Evolutionary conservation across 352 stramenopile species (phyloP).

Genomic region (Aphanomyces euteiches): DNA sequence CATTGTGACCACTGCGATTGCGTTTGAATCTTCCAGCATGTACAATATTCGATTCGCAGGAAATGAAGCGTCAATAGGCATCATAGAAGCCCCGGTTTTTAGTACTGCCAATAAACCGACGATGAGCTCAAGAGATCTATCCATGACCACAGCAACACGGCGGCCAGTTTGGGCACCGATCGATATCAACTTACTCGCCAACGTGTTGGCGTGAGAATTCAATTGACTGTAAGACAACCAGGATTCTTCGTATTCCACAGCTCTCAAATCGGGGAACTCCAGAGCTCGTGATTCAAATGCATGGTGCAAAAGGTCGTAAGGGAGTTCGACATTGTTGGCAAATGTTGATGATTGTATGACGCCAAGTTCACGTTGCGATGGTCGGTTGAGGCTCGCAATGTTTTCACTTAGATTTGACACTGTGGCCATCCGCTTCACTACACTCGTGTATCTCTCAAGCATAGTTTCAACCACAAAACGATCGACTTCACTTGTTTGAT

Average conservation of each 20-base stretch:
- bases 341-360: background rate
- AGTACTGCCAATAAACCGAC: constrained; percentile 87
- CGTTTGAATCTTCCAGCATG: constrained; percentile 45
- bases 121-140: constrained; percentile 88
- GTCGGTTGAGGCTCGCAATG: background rate
- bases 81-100: constrained; percentile 89
- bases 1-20: constrained; percentile 12
- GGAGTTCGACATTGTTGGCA: background rate
- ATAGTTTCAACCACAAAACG: background rate
- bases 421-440: background rate
- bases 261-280: constrained; percentile 31
- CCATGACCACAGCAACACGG: constrained; percentile 66
- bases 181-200: constrained; percentile 33
- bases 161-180: constrained; percentile 43
- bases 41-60: constrained; percentile 46
- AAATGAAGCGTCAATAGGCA: constrained; percentile 64
- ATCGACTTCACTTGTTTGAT: background rate
- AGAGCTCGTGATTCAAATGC: constrained; percentile 17
- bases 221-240: constrained; percentile 38
- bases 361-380: background rate
- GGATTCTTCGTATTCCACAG: constrained; percentile 29
- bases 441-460: background rate
- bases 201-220: constrained; percentile 32
- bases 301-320: background rate
- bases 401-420: background rate